Evolutionary conservation across 257 asterid species (phyloP).

Genomic region (Thymus mandschuricus): DNA sequence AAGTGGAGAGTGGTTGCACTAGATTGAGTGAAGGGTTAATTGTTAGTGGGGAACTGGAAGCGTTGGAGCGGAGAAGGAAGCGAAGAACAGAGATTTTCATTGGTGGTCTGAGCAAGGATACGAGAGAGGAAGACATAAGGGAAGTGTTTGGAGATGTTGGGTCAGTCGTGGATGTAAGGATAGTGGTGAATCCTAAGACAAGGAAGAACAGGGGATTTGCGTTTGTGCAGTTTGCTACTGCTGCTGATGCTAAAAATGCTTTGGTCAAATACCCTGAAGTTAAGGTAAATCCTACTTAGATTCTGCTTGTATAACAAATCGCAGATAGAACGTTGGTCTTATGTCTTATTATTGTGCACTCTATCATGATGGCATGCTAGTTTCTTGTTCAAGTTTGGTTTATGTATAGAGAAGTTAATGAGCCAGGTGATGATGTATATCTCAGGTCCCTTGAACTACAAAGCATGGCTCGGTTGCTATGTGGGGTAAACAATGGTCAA

Average conservation of each 20-base stretch:
- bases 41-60: conserved; percentile 47
- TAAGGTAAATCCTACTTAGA: conserved; percentile 52
- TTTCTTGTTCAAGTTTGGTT: conserved; percentile 16
- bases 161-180: conserved; percentile 48
- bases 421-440: conserved; percentile 4
- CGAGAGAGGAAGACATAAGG: conserved; percentile 60
- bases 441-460: background rate
- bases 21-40: conserved; percentile 36
- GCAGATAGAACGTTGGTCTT: background rate
- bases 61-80: conserved; percentile 47
- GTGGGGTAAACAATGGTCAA: background rate
- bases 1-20: conserved; percentile 38
- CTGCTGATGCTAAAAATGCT: conserved; percentile 72
- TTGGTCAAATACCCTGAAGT: conserved; percentile 52
- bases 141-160: conserved; percentile 61
- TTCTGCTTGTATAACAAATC: conserved; percentile 13
- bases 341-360: background rate
- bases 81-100: conserved; percentile 64
- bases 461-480: conserved; percentile 1
- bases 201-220: conserved; percentile 76
- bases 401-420: conserved; percentile 10
- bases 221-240: conserved; percentile 63
- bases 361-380: conserved; percentile 16
- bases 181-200: conserved; percentile 50
- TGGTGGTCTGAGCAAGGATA: conserved; percentile 64